Percentiles rank a stretch among this genome's conserved stretches.
These are phyloP conservation scores for Capsicum chinense DNA, from an alignment of 257 asterid genomes.

Conservation along the genomic window DNA sequence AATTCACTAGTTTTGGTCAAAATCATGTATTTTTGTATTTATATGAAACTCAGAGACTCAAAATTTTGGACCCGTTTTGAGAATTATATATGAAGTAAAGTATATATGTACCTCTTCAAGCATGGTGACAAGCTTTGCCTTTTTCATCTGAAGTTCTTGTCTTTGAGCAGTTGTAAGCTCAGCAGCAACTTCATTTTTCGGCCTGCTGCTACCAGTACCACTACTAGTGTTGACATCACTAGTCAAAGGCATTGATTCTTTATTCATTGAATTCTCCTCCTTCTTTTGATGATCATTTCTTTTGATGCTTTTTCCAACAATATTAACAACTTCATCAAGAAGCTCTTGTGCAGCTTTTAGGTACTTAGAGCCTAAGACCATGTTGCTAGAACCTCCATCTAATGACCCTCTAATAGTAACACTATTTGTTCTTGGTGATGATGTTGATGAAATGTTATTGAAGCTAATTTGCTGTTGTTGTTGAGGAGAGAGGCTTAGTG, in stretches of 20 bases:
- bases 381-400: slow-evolving; percentile 36
- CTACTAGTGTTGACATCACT: slow-evolving; percentile 4
- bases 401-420: slow-evolving; percentile 35
- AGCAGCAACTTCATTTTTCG: slow-evolving; percentile 19
- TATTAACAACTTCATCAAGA: slow-evolving; percentile 62
- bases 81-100: background rate
- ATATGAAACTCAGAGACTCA: background rate
- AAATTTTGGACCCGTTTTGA: background rate
- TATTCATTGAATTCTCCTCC: slow-evolving; percentile 34
- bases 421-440: slow-evolving; percentile 32
- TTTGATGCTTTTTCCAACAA: slow-evolving; percentile 46
- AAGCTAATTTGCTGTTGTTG: slow-evolving; percentile 39
- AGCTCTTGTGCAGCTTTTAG: slow-evolving; percentile 71
- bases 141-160: slow-evolving; percentile 83
- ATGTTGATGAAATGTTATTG: background rate
- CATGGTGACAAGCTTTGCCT: slow-evolving; percentile 70
- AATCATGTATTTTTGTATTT: too few species aligned
- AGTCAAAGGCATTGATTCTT: slow-evolving; percentile 35
- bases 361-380: slow-evolving; percentile 62
- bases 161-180: slow-evolving; percentile 66
- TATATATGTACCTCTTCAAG: slow-evolving; percentile 66
- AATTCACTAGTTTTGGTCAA: background rate
- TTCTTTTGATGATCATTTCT: slow-evolving; percentile 27
- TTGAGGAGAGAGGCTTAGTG: slow-evolving; percentile 60
- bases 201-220: slow-evolving; percentile 26